Percentiles rank a stretch among this genome's conserved stretches.
Conservation (phyloP, 2,329 filamentous ascomycete genomes). For the Ceratocystis diversiconidia region DNA sequence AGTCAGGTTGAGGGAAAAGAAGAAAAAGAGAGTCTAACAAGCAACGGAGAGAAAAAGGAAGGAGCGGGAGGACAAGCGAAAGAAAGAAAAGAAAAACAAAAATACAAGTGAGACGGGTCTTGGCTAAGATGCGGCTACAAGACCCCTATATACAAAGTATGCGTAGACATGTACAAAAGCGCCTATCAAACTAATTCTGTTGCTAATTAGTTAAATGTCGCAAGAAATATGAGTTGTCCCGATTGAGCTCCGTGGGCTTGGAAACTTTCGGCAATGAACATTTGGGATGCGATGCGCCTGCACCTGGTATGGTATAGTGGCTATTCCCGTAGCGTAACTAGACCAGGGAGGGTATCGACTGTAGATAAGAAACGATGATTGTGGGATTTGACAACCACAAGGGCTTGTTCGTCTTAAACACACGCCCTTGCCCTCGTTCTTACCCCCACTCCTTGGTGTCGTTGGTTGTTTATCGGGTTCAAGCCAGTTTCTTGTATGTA, state of each 20-base stretch:
- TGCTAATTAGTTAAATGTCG: background rate
- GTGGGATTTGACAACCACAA: background rate
- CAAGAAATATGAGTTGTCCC: background rate
- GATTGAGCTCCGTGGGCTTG: conserved; percentile 6
- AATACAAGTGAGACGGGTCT: background rate
- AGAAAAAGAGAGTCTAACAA: background rate
- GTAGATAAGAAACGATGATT: conserved; percentile 8
- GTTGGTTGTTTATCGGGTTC: background rate
- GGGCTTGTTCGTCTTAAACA: background rate
- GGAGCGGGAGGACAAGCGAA: background rate
- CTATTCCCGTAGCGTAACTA: background rate
- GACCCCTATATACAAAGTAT: background rate
- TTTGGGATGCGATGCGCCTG: conserved; percentile 4
- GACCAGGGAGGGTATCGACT: background rate
- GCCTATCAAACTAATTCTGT: background rate
- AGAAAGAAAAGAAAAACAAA: background rate
- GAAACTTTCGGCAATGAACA: background rate
- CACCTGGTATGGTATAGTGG: conserved; percentile 1
- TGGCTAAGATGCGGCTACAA: background rate
- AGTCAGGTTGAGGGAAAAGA: conserved; percentile 12
- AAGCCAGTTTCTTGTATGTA: background rate
- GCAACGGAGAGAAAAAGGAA: background rate
- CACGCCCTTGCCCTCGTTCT: background rate
- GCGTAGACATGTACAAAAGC: no score
- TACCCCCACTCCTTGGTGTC: background rate